Evolutionary conservation across 1,284 basidiomycete genomes (phyloP).

Genomic region (Microbotryomycetes sp.): DNA sequence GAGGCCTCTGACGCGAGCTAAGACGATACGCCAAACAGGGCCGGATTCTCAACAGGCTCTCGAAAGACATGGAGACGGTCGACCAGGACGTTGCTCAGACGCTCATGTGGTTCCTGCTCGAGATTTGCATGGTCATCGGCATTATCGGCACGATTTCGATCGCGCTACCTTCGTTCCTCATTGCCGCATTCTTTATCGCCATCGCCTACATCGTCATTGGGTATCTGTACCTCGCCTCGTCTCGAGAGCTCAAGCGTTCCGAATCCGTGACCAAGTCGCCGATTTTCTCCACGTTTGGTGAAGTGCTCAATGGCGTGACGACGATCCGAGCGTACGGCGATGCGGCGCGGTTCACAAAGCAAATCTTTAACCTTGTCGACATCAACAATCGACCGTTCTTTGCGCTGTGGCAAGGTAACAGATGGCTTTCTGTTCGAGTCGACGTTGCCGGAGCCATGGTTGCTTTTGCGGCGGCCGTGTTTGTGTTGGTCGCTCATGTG

Average conservation of each 20-base stretch:
- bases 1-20: too few relatives aligned
- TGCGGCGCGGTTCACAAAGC: constrained; percentile 44
- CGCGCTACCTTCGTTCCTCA: constrained; percentile 40
- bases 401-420: constrained; percentile 44
- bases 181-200: constrained; percentile 42
- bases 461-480: constrained; percentile 44
- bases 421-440: constrained; percentile 44
- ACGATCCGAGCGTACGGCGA: constrained; percentile 50
- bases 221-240: constrained; percentile 45
- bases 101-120: constrained; percentile 40
- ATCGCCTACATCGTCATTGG: constrained; percentile 45
- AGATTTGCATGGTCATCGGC: constrained; percentile 21
- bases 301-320: constrained; percentile 43
- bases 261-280: constrained; percentile 39
- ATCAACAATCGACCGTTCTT: constrained; percentile 43
- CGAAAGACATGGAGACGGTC: constrained; percentile 47
- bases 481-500: constrained; percentile 41
- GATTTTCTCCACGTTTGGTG: constrained; percentile 41
- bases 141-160: constrained; percentile 35
- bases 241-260: constrained; percentile 44
- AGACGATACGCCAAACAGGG: not conserved
- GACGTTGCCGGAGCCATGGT: constrained; percentile 46
- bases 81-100: constrained; percentile 44
- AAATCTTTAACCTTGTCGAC: constrained; percentile 45
- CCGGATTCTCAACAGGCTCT: constrained; percentile 22